phyloP scores from a whole-genome alignment of 2,329 filamentous ascomycete species.

The Paradendryphiella salina region DNA sequence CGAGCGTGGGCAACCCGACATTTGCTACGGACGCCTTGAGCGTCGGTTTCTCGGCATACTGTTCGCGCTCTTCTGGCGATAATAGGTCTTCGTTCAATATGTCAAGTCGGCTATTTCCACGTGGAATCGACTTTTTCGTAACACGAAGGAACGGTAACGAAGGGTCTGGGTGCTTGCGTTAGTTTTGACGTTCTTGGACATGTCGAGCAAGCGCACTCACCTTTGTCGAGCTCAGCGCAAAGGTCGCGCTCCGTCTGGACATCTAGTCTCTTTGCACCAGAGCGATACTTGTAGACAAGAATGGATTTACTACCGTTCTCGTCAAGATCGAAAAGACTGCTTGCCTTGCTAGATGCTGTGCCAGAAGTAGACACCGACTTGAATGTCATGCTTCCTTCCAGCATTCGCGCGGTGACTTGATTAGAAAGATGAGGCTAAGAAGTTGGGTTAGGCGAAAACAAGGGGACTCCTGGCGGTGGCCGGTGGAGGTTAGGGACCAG shows the following conservation, averaged over 20 bases:
- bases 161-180: conserved; percentile 45
- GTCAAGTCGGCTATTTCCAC: conserved; percentile 52
- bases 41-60: conserved; percentile 51
- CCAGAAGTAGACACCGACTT: conserved; percentile 50
- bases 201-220: conserved; percentile 27
- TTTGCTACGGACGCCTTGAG: conserved; percentile 54
- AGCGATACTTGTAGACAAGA: conserved; percentile 53
- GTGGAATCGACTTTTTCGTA: conserved; percentile 53
- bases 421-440: conserved; percentile 35
- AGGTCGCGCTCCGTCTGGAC: conserved; percentile 52
- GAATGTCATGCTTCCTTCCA: conserved; percentile 46
- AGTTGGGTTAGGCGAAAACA: conserved; percentile 20
- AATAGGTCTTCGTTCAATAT: conserved; percentile 52
- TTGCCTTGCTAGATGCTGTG: conserved; percentile 43
- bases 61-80: conserved; percentile 38
- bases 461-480: conserved; percentile 17
- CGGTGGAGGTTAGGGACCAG: conserved; percentile 11
- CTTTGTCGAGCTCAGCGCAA: conserved; percentile 45
- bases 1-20: conserved; percentile 50
- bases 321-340: conserved; percentile 51
- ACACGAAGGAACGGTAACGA: conserved; percentile 49
- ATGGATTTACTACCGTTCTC: conserved; percentile 50
- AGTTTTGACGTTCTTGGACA: conserved; percentile 17
- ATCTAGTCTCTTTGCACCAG: conserved; percentile 45
- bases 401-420: conserved; percentile 12